Evolutionary conservation across 768 basidiomycete species (phyloP).

Genomic region (Cystofilobasidium bisporidii): DNA sequence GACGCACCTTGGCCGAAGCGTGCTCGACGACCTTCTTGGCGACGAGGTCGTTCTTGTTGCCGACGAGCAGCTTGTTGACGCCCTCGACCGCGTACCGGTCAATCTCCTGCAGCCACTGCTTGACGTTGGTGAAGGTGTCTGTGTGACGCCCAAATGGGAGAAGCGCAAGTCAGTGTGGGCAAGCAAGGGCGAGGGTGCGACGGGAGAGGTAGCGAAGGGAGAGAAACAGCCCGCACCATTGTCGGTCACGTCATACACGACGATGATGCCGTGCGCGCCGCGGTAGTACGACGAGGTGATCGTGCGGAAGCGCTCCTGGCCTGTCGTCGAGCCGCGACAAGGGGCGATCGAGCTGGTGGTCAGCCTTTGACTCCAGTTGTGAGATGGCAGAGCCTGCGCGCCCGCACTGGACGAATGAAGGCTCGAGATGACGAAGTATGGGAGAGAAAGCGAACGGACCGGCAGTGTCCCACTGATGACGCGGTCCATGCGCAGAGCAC

Average conservation of each 20-base stretch:
- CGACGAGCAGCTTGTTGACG: slow-evolving; percentile 29
- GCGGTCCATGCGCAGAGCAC: too few species aligned
- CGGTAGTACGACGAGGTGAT: slow-evolving; percentile 30
- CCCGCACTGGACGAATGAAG: too few species aligned
- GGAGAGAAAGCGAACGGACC: slow-evolving; percentile 11
- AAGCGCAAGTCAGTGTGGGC: background rate
- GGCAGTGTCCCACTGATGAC: slow-evolving; percentile 24
- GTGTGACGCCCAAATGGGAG: too few species aligned
- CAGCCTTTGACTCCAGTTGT: background rate
- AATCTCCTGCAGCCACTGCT: slow-evolving; percentile 75
- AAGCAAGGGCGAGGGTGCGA: background rate
- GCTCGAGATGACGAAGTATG: background rate
- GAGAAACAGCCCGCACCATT: slow-evolving; percentile 19
- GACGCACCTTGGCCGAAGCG: slow-evolving; percentile 65
- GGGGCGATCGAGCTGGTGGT: background rate
- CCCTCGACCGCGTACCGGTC: slow-evolving; percentile 47
- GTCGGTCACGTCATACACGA: slow-evolving; percentile 29
- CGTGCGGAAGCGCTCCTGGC: slow-evolving; percentile 29
- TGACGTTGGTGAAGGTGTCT: slow-evolving; percentile 30
- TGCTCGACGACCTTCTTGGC: slow-evolving; percentile 61
- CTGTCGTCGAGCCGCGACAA: too few species aligned
- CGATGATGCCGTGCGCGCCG: slow-evolving; percentile 29
- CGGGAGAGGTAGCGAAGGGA: background rate
- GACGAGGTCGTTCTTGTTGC: slow-evolving; percentile 30
- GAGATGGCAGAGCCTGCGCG: too few species aligned